Base-by-base conservation (phyloP, 345 rosid species). In the Moricandia moricandioides region DNA sequence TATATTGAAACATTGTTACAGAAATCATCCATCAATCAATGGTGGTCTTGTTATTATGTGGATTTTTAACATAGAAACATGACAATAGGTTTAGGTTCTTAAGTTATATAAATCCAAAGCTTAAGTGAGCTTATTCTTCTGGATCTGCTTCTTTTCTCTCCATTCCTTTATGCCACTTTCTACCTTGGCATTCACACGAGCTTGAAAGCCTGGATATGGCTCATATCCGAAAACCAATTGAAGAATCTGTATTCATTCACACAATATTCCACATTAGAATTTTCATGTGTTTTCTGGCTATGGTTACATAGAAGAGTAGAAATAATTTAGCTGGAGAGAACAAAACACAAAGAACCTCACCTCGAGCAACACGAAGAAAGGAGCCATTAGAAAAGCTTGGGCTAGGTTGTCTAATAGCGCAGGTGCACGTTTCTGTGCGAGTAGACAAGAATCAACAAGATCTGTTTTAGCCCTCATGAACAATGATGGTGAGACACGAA, bases 361-460 rank as follows among this genome's bases (percentile, higher is more conserved):
- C 97, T 94, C 97, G 0, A 94, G 95, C 71, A 91, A 69, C 10
- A 91, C 98, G n/a, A 90, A 91, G 84, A 88, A 91, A 26, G 97
- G 98, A 75, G 98, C 97, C 88, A 84, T 90, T 14, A 90, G 73
- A 69, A 94, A 73, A 39, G 98, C 97, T 72, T 88, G 97, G n/a
- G 62, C 43, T 67, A 94, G 80, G 79, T 91, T 90, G 82, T 91
- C 97, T 69, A 91, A 59, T 58, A 93, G 83, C 16, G 97, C 96
- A 0, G 97, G 96, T 45, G 97, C 92, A 8, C 98, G 91, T 83
- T 84, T 88, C 98, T 94, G 64, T 94, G 55, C 59, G 33, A 63
- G 59, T 16, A 34, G 24, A 29, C 64, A 63, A 62, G 26, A 62
- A 72, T 66, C 77, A 66, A 39, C 14, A 66, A 13, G 0, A 17